Base-by-base conservation (phyloP, 2,329 filamentous ascomycete genomes). In the Arthroderma sp. region DNA sequence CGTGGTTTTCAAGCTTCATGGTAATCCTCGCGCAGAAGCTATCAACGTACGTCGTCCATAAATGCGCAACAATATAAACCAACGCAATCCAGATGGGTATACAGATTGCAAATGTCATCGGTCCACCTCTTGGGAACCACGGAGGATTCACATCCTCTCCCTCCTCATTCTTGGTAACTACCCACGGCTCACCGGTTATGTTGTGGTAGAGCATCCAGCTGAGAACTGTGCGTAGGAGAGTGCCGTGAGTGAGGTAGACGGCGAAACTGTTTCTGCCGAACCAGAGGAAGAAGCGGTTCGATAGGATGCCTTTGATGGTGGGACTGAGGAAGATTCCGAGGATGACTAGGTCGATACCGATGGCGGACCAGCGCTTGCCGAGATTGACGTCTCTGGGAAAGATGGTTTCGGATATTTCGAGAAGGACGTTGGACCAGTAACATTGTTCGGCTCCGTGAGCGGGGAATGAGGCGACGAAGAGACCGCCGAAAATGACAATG, bases 211-310 rank as follows among this genome's bases (percentile, higher is more conserved):
- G 63, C 55, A 74, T 66, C 62, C 72, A 72, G 34, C 66, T 66
- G 22, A 71, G 64, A 1, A 73, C 64, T 1, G 69, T 70, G 15
- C 72, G 69, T 38, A 75, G 56, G 10, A 75, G 63, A 0, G 71
- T 74, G 39, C 72, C 72, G 54, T 75, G 72, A 6, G 68, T 63
- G 8, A 75, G 66, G 52, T 75, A 75, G 4, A 75, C 71, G 27
- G 72, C 71, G 47, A 75, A 75, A 43, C 68, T 72, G 55, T 73
- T 71, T 47, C 67, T 65, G n/a, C 72, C 72, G 3, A 75, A 60
- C 70, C 70, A 75, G 47, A 73, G 67, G 32, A 75, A 67, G 2
- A 70, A 50, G 29, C 65, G 63, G 55, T 70, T 71, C 4, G 69
- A 70, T 27, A 75, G 66, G 15, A 72, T 61, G 28, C 63, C 62